A percentile compares a stretch with the other conserved stretches of the same genome.
phyloP scores from a whole-genome alignment of 306 rosid species.

The Benincasa hispida region DNA sequence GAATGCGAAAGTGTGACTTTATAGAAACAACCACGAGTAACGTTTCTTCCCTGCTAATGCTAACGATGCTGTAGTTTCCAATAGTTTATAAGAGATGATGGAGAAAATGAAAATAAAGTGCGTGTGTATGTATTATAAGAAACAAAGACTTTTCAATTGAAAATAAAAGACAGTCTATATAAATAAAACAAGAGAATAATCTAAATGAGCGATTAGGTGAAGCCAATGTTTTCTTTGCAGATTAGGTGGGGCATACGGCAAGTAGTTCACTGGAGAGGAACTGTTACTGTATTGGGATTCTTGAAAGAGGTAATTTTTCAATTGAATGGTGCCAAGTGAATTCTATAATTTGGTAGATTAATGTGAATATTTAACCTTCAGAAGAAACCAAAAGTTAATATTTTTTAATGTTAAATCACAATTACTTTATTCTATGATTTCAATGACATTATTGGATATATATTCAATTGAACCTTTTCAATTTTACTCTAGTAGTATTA shows the following conservation, averaged over 20 bases:
- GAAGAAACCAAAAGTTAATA: background rate
- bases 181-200: too few relatives aligned
- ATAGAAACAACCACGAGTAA: too few relatives aligned
- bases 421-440: background rate
- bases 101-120: too few relatives aligned
- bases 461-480: background rate
- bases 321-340: background rate
- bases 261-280: too few relatives aligned
- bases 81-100: too few relatives aligned
- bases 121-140: too few relatives aligned
- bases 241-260: background rate
- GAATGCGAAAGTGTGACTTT: too few relatives aligned
- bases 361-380: background rate
- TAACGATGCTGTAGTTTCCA: too few relatives aligned
- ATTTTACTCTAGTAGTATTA: background rate
- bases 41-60: too few relatives aligned
- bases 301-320: background rate
- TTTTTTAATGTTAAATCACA: background rate
- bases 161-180: too few relatives aligned
- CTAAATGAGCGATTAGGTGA: too few relatives aligned
- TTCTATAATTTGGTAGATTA: background rate
- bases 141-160: too few relatives aligned
- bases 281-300: background rate
- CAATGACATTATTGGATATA: background rate
- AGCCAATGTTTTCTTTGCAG: background rate